Evolutionary conservation across 2,329 filamentous ascomycete genomes (phyloP), one percentile per base, ranked within the genome.

Genomic region (Dactylellina haptotyla): DNA sequence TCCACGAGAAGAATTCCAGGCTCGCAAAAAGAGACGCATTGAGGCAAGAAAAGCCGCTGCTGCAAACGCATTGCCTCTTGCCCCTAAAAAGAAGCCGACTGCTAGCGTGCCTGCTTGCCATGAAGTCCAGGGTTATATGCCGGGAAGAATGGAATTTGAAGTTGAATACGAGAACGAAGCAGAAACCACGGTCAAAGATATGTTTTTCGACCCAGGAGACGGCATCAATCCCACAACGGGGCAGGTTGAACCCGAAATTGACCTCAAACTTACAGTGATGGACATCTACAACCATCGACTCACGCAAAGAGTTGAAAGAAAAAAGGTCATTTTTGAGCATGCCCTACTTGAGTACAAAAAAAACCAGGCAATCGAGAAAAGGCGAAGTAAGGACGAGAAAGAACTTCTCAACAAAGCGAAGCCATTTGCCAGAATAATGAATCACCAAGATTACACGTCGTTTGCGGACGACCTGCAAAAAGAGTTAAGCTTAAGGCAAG

Each of bases 91-190:
- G 77, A 98, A 98, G 79, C 95, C 95, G 0, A 98, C 94, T 0
- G 93, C 93, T 6, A 96, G 91, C 83, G 93, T 97, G 1, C 95
- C 95, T 0, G 90, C 93, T 32, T 99, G 95, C 81, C 95, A 99
- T 83, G 95, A 99, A 81, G 95, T 99, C 37, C 93, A 97, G 81
- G 95, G 95, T 2, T 99, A 96, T 80, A 99, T 99, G 95, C 95
- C 95, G 2, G 95, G 95, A 46, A 92, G 95, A 41, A 82, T 99
- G 76, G 95, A 99, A 79, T 99, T 99, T 76, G 95, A 99, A 84
- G 97, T 92, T 0, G 95, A 99, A 79, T 95, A 97, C 80, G 91
- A 94, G 79, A 99, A 99, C 79, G 95, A 99, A 79, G 95, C 95
- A 0, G 95, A 99, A 82, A 96, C 98, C 82, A 94, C 94, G 0